A percentile compares a stretch with the other conserved stretches of the same genome.
Evolutionary conservation across 768 basidiomycete genomes (phyloP).

Genomic region (Suillus clintonianus): DNA sequence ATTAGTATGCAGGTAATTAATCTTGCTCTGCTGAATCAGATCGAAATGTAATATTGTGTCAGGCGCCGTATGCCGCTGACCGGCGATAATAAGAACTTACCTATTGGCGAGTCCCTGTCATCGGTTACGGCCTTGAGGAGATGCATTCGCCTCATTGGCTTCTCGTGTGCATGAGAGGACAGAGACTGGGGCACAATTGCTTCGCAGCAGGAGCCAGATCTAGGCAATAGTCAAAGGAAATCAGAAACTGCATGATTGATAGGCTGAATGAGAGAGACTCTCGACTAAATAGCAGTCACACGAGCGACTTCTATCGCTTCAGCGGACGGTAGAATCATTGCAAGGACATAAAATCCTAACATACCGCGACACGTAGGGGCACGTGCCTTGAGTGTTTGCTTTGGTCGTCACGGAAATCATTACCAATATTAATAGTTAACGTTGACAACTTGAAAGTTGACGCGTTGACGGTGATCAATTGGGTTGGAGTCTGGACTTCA

Average conservation of each 20-base stretch:
- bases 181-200: background rate
- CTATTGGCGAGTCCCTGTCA: background rate
- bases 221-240: background rate
- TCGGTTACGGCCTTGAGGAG: background rate
- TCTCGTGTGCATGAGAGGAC: background rate
- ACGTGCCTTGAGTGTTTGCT: background rate
- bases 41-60: background rate
- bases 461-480: too few species aligned
- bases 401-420: too few species aligned
- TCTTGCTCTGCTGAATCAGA: background rate
- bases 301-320: background rate
- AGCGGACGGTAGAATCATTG: background rate
- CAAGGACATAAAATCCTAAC: background rate
- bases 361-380: background rate
- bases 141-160: background rate
- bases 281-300: background rate
- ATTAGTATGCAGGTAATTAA: background rate
- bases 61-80: background rate
- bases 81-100: background rate
- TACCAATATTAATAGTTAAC: too few species aligned
- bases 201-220: background rate
- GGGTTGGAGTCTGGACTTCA: too few species aligned
- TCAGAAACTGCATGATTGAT: background rate
- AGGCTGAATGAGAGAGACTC: background rate
- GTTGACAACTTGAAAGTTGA: too few species aligned